A percentile compares a stretch with the other conserved stretches of the same genome.
Conservation (phyloP, 805 yeast genomes). For the Saturnispora halmiae region DNA sequence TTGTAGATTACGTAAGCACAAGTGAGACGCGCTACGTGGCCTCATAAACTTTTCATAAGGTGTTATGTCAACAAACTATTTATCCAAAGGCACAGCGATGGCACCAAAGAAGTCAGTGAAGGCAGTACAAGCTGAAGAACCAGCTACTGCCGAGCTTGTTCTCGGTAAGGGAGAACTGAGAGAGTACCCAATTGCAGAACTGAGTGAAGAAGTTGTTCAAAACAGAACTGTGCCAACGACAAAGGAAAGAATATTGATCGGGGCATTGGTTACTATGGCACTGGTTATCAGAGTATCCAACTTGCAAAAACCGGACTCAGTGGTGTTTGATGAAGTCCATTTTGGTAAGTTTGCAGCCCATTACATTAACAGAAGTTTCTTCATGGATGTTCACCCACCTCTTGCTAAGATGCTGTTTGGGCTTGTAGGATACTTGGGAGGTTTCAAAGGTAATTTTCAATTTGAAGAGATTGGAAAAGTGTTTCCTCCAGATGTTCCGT, state of each 20-base stretch:
- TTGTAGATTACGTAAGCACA: background rate
- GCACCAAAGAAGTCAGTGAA: constrained; percentile 19
- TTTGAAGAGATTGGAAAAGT: constrained; percentile 58
- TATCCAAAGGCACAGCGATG: constrained; percentile 11
- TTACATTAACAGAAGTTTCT: constrained; percentile 62
- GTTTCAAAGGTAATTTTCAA: constrained; percentile 61
- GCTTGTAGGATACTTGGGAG: constrained; percentile 56
- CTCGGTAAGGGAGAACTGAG: constrained; percentile 44
- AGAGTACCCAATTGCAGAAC: constrained; percentile 44
- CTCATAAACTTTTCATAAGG: background rate
- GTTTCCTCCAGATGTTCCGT: constrained; percentile 54
- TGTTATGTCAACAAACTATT: background rate
- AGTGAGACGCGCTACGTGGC: constrained; percentile 10
- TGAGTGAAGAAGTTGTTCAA: constrained; percentile 33
- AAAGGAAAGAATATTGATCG: constrained; percentile 35
- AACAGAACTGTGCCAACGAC: constrained; percentile 33
- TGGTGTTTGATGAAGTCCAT: constrained; percentile 96
- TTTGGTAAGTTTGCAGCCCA: constrained; percentile 89
- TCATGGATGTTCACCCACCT: constrained; percentile 88
- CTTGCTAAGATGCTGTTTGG: constrained; percentile 75
- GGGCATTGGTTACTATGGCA: constrained; percentile 38
- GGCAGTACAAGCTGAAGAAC: constrained; percentile 11
- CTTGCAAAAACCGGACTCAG: constrained; percentile 65
- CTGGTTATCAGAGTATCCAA: constrained; percentile 49
- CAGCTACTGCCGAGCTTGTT: constrained; percentile 35